Evolutionary conservation across 2,329 filamentous ascomycete genomes (phyloP), one percentile per base, ranked within the genome.

Genomic region (Blastomyces parvus): DNA sequence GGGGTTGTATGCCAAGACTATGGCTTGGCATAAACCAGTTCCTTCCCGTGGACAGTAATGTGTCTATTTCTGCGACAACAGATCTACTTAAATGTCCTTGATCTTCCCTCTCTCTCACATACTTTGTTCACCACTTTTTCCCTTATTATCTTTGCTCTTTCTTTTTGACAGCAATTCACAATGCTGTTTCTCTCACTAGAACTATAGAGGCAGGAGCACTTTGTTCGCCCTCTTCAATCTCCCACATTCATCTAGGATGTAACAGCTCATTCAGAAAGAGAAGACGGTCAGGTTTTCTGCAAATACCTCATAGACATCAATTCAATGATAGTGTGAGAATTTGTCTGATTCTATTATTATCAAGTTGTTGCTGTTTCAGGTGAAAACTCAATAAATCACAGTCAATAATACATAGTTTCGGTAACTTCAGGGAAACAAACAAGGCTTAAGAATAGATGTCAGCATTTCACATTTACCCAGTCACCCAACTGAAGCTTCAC

Each of bases 361-460:
- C 17, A 19, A 48, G n/a, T 19, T 48, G 44, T 48, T 48, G 44
- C 44, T 17, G 44, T 48, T 48, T 48, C 44, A 48, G 44, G 44
- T 17, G 44, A 48, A 48, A 48, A 48, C 44, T 48, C 44, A 48
- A 48, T 48, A 48, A 48, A 48, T 48, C 44, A 48, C 4, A 48
- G 44, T 48, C 44, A 48, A 48, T 48, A 48, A 48, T 48, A 48
- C 44, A 48, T 6, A 48, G 44, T 17, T 48, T 48, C 44, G 11
- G 44, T 17, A 48, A 48, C 46, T 25, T 52, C 4, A 52, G 48
- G 48, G 4, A 52, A 30, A 52, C 48, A 30, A 30, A 52, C 22
- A 52, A 52, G 48, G 48, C 22, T 63, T 56, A 56, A 40, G 33
- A 11, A 36, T 36, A 56, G 13, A 33, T 22, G n/a, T 56, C 53